Base-by-base conservation (phyloP, 192 early-diverging fungal genomes). In the Podila horticola region DNA sequence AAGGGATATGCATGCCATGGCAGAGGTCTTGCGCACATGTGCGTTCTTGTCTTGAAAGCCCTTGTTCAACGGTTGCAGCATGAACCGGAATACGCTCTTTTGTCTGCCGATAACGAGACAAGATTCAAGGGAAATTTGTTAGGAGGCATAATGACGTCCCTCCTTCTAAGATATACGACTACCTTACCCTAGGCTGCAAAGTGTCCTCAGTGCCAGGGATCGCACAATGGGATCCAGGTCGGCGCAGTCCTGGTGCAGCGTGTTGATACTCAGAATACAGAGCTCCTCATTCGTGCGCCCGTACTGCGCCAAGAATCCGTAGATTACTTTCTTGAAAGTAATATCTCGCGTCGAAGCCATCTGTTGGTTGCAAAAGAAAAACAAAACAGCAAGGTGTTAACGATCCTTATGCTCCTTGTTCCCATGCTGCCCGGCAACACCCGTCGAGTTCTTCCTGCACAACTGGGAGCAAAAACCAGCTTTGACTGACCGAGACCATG, bases 21-120 rank as follows among this genome's bases (percentile, higher is more conserved):
- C 74, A 2, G 84, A 74, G 19, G 79, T 85, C 36, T 85, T 85
- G 15, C 84, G 62, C 5, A 85, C 84, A 74, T 85, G 66, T 12
- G 84, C 70, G 31, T 77, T 85, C 62, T 76, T 69, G 59, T 85
- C 84, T 17, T 66, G 64, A 20, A 85, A 75, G 4, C 72, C 79
- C 20, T 63, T 71, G 28, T 34, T 73, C 34, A 82, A 34, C 0
- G 84, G 76, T 48, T 82, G 72, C 6, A 85, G 22, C 79, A 85
- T 77, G 49, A 81, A 85, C 26, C 66, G 67, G 29, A 85, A 24
- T 11, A 73, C 65, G 58, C 70, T 81, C 49, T 45, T 22, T 49
- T 69, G 77, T 15, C 77, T 81, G 22, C 38, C 6, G 10, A 48
- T 50, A 3, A 59, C 7, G 6, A 28, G 41, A 3, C 20, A 6